Percentiles rank a stretch among this genome's conserved stretches.
These are phyloP conservation scores for Pseudoturritis turrita DNA, from an alignment of 345 rosid species.

Conservation along the genomic window DNA sequence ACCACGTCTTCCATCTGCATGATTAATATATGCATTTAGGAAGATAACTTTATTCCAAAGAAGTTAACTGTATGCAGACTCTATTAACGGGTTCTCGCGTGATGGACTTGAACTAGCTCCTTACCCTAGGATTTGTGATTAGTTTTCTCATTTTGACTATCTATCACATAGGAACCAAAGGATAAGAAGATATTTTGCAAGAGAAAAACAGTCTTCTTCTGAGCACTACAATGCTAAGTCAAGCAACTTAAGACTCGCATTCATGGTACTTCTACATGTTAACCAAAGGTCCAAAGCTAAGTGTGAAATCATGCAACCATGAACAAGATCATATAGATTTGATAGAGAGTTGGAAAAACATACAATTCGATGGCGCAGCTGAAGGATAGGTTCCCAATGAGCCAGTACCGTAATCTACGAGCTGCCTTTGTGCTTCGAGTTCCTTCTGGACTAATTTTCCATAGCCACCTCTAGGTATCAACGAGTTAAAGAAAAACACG, in stretches of 20 bases:
- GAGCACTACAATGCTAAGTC: background rate
- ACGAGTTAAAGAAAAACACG: constrained; percentile 17
- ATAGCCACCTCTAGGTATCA: constrained; percentile 95
- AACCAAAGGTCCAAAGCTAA: background rate
- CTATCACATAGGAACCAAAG: background rate
- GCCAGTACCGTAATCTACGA: constrained; percentile 93
- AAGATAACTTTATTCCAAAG: background rate
- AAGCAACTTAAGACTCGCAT: background rate
- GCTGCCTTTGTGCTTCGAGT: constrained; percentile 90
- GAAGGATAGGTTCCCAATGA: constrained; percentile 73
- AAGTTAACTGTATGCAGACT: background rate
- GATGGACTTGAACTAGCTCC: background rate
- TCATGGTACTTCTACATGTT: background rate
- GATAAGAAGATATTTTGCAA: background rate
- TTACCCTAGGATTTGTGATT: background rate
- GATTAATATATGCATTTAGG: constrained; percentile 11
- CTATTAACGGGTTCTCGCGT: background rate
- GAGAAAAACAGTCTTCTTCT: background rate
- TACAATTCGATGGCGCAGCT: constrained; percentile 65
- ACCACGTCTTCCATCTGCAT: constrained; percentile 77
- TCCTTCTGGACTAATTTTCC: constrained; percentile 92
- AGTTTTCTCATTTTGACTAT: background rate
- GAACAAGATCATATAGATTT: background rate
- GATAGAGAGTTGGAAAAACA: constrained; percentile 27
- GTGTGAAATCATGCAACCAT: background rate